These are phyloP conservation scores for Cryptococcus jaspeensis DNA, from an alignment of 1,284 basidiomycete species.

Conservation along the genomic window DNA sequence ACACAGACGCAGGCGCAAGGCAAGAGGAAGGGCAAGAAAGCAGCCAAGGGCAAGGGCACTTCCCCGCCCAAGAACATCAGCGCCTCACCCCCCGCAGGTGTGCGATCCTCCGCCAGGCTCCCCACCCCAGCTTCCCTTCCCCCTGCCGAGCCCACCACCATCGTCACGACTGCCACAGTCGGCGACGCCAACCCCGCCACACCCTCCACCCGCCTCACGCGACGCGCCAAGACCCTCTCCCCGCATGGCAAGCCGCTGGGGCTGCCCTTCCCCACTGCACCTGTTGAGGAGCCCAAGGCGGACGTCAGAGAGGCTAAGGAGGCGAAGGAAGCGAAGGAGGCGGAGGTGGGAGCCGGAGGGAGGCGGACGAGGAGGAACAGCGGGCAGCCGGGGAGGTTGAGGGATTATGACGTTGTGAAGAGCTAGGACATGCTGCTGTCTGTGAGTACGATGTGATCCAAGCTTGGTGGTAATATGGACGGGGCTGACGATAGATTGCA, in stretches of 20 bases:
- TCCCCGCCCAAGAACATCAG: not conserved
- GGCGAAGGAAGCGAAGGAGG: not conserved
- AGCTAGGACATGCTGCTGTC: not conserved
- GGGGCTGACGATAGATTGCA: too few species aligned
- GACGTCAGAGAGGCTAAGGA: not conserved
- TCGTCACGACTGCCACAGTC: not conserved
- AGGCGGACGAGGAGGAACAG: not conserved
- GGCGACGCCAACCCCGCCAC: not conserved
- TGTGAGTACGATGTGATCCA: too few species aligned
- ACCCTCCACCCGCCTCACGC: not conserved
- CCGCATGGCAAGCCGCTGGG: not conserved
- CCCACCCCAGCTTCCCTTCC: not conserved
- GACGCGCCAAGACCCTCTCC: conserved; percentile 1
- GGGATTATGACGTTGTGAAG: not conserved
- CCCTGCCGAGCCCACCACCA: not conserved
- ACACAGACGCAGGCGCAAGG: not conserved
- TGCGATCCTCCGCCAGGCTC: not conserved
- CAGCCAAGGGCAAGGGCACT: not conserved
- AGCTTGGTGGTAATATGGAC: too few species aligned
- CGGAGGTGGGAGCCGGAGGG: not conserved
- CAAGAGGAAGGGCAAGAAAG: not conserved
- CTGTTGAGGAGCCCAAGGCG: too few species aligned
- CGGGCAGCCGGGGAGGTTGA: not conserved
- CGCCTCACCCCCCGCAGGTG: not conserved
- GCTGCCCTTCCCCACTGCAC: not conserved